Conservation (phyloP, 495 filamentous ascomycete species). For the Umbilicaria muhlenbergii region DNA sequence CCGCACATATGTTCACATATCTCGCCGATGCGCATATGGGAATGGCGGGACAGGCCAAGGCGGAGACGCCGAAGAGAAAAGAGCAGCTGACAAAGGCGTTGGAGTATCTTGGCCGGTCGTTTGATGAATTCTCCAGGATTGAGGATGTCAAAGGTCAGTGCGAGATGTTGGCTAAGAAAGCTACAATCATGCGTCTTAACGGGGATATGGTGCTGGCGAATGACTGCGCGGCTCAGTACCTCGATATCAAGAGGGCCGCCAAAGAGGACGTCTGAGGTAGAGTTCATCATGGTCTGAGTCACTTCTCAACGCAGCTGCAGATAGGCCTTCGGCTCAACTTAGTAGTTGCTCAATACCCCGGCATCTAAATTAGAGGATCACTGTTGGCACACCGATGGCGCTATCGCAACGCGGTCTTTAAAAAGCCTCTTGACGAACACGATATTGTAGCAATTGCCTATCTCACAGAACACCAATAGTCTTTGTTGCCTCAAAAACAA, state of each 20-base stretch:
- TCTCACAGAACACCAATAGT: neutral
- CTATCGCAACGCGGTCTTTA: too few relatives aligned
- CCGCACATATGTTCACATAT: slow-evolving; percentile 54
- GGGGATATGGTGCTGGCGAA: slow-evolving; percentile 59
- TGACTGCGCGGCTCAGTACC: slow-evolving; percentile 57
- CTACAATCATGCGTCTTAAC: slow-evolving; percentile 58
- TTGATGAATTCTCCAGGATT: slow-evolving; percentile 51
- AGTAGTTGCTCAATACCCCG: too few relatives aligned
- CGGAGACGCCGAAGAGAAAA: slow-evolving; percentile 20
- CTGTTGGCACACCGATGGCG: too few relatives aligned
- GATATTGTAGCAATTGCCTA: neutral
- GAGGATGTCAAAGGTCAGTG: slow-evolving; percentile 63
- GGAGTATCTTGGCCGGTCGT: slow-evolving; percentile 51
- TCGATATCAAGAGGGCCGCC: slow-evolving; percentile 37
- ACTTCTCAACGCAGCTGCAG: too few relatives aligned
- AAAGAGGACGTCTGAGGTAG: neutral
- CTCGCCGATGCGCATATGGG: slow-evolving; percentile 78
- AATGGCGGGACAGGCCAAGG: slow-evolving; percentile 39
- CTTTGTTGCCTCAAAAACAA: neutral
- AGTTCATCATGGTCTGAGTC: too few relatives aligned
- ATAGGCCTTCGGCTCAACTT: too few relatives aligned
- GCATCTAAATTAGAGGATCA: too few relatives aligned
- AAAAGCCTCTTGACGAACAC: too few relatives aligned
- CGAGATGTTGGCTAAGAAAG: slow-evolving; percentile 78
- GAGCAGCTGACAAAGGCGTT: slow-evolving; percentile 50